Percentiles rank a stretch among this genome's conserved stretches.
Evolutionary conservation across 176 grass and related monocot genomes (phyloP).

Genomic region (Oryza punctata): DNA sequence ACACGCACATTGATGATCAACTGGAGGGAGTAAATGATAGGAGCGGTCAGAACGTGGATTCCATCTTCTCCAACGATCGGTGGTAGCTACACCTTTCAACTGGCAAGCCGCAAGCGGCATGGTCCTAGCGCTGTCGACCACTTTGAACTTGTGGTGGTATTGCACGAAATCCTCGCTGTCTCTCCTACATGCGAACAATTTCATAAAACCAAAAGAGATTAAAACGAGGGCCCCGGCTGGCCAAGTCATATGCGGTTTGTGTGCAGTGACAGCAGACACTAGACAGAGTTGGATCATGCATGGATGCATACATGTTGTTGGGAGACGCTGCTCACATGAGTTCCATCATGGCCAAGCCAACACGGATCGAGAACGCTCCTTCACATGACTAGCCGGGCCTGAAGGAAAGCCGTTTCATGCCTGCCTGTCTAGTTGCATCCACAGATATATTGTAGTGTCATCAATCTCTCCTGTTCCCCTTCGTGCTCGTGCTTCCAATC

Average conservation of each 20-base stretch:
- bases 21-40: not conserved
- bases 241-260: constrained; percentile 24
- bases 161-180: not conserved
- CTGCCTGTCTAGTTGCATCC: not conserved
- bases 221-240: not conserved
- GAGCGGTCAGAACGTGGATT: not conserved
- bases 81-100: not conserved
- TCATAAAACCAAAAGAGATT: not conserved
- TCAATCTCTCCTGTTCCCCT: not conserved
- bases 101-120: not conserved
- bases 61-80: not conserved
- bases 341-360: constrained; percentile 41
- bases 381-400: constrained; percentile 31
- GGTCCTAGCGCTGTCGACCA: not conserved
- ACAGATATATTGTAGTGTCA: not conserved
- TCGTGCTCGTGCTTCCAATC: constrained; percentile 20
- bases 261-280: not conserved
- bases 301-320: not conserved
- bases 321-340: constrained; percentile 43
- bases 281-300: too few relatives aligned
- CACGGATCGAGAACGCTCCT: not conserved
- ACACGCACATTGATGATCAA: not conserved
- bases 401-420: not conserved
- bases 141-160: not conserved
- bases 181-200: not conserved